These are phyloP conservation scores for Venturia carpophila DNA, from an alignment of 2,329 filamentous ascomycete genomes.

Conservation along the genomic window DNA sequence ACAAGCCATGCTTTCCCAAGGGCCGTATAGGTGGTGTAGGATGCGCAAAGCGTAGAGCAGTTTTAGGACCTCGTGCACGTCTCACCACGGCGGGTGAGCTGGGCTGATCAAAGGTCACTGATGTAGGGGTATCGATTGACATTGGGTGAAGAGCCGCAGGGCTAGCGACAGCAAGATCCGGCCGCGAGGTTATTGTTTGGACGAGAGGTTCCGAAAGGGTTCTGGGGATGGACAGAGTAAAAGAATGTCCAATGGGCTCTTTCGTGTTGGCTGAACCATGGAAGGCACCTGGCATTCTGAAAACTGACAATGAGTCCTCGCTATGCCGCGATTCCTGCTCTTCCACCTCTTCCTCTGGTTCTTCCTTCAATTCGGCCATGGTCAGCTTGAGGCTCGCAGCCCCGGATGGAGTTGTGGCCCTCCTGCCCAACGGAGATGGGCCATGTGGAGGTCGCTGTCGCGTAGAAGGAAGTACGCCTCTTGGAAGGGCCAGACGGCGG, in stretches of 20 bases:
- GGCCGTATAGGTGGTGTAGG: slow-evolving; percentile 52
- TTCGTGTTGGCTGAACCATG: neutral
- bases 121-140: neutral
- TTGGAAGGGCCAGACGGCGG: slow-evolving; percentile 27
- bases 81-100: neutral
- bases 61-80: slow-evolving; percentile 45
- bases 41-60: slow-evolving; percentile 59
- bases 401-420: slow-evolving; percentile 18
- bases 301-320: neutral
- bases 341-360: slow-evolving; percentile 17
- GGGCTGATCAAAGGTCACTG: neutral
- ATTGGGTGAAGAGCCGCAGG: neutral
- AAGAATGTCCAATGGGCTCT: neutral
- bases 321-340: slow-evolving; percentile 10
- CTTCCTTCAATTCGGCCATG: slow-evolving; percentile 18
- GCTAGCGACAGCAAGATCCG: neutral
- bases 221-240: neutral
- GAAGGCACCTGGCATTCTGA: slow-evolving; percentile 17
- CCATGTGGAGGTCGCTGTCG: slow-evolving; percentile 23
- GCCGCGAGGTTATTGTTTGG: neutral
- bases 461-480: slow-evolving; percentile 29
- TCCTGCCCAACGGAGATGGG: slow-evolving; percentile 21
- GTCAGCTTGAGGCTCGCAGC: slow-evolving; percentile 13
- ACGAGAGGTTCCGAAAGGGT: neutral
- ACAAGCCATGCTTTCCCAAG: slow-evolving; percentile 6